Evolutionary conservation across 352 stramenopile species (phyloP), one percentile per base, ranked within the genome.

Genomic region (Blastocystis sp.): DNA sequence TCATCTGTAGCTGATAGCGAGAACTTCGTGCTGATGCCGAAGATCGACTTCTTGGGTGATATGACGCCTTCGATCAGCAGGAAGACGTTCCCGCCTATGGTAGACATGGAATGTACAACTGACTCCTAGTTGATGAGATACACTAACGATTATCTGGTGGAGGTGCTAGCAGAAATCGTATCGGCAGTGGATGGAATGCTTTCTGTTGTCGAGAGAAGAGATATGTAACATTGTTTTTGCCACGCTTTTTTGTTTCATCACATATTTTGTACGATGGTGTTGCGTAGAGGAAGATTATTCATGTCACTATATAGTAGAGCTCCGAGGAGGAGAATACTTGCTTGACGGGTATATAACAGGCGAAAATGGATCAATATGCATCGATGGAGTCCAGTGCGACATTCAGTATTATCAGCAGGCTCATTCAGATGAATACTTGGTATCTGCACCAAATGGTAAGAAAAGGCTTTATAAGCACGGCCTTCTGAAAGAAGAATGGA

Each of bases 81-180:
- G 73, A 85, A 85, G 30, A 85, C 73, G 7, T 85, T 85, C 50
- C 73, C 73, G 20, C 73, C 73, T 39, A 64, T 85, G 73, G 73
- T 85, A 68, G 50, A 8, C 4, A 7, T 55, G 34, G 20, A 18
- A 11, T 8, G 20, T 7, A 53, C 3, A 30, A 16, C 9, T 85
- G n/a, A 85, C 1, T 2, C 1, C 18, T 85, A 85, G 73, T 85
- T 85, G 73, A 85, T 85, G 73, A n/a, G 26, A n/a, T 85, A 30
- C 3, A 85, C 73, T 0, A 85, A 85, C 26, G 73, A 85, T 65
- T 85, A 85, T 65, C 16, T 85, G 16, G 56, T 85, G 45, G 73
- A 85, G 45, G 47, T 85, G 47, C 50, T 85, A 43, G 73, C 20
- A 11, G 30, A 30, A n/a, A 18, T 85, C 6, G 18, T 85, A 26